These are phyloP conservation scores for Polyporus arcularius DNA, from an alignment of 768 basidiomycete genomes.

Conservation along the genomic window DNA sequence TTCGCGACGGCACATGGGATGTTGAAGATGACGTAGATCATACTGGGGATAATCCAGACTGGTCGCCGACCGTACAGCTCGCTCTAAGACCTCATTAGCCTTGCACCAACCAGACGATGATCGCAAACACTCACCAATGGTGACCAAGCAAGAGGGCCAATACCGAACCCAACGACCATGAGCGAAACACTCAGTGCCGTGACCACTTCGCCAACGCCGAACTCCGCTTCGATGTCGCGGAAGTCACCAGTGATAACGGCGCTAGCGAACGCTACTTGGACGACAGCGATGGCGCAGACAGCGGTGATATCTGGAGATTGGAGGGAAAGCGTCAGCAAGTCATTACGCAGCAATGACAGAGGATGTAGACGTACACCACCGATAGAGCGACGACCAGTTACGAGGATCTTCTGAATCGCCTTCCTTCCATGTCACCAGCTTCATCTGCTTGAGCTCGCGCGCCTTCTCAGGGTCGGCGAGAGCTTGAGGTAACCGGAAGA, in stretches of 20 bases:
- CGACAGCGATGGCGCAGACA: slow-evolving; percentile 34
- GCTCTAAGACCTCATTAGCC: slow-evolving; percentile 22
- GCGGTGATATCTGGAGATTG: slow-evolving; percentile 29
- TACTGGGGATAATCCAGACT: slow-evolving; percentile 40
- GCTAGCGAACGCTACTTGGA: slow-evolving; percentile 38
- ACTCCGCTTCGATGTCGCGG: slow-evolving; percentile 32
- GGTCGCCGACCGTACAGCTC: slow-evolving; percentile 42
- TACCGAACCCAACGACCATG: slow-evolving; percentile 40
- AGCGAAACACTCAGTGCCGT: slow-evolving; percentile 37
- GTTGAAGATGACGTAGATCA: slow-evolving; percentile 44
- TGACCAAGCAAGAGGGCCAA: slow-evolving; percentile 33
- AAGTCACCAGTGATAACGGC: slow-evolving; percentile 42
- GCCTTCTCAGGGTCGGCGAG: slow-evolving; percentile 39
- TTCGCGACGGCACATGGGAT: slow-evolving; percentile 42
- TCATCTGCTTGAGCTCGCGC: slow-evolving; percentile 30
- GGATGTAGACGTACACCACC: slow-evolving; percentile 31
- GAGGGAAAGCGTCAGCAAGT: background rate
- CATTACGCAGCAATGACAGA: background rate
- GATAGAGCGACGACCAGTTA: slow-evolving; percentile 35
- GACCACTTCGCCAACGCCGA: slow-evolving; percentile 35
- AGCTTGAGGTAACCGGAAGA: slow-evolving; percentile 22
- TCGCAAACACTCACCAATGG: slow-evolving; percentile 23
- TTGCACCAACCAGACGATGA: background rate
- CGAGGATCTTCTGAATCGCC: slow-evolving; percentile 43
- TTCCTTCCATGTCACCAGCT: slow-evolving; percentile 39